phyloP scores from a whole-genome alignment of 352 stramenopile genomes.

The Globisporangium apiculatum region DNA sequence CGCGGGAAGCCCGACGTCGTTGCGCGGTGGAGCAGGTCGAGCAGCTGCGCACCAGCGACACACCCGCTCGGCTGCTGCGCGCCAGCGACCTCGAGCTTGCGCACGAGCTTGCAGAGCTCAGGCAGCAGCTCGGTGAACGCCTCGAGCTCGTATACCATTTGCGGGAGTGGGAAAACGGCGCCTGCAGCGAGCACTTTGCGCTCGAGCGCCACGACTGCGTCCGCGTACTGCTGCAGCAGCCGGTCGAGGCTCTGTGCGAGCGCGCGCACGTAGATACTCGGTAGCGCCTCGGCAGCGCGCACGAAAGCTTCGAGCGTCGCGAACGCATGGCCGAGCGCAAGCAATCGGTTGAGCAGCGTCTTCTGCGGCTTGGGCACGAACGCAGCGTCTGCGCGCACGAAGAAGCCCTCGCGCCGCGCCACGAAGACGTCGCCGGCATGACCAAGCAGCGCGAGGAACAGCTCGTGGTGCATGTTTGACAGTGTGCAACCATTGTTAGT shows the following conservation, averaged over 20 bases:
- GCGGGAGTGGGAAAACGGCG: conserved; percentile 48
- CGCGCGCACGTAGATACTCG: conserved; percentile 54
- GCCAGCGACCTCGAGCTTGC: conserved; percentile 15
- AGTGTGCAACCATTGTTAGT: neutral
- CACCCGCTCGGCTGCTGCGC: conserved; percentile 7
- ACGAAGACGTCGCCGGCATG: conserved; percentile 60
- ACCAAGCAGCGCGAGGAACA: conserved; percentile 69
- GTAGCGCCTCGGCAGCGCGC: conserved; percentile 9
- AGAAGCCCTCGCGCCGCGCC: conserved; percentile 45
- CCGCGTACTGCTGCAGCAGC: conserved; percentile 41
- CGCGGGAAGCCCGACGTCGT: conserved; percentile 53
- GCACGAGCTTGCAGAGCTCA: conserved; percentile 46
- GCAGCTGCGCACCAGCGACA: conserved; percentile 28
- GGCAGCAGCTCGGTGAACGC: conserved; percentile 54
- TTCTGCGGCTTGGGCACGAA: conserved; percentile 50
- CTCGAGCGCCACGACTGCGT: conserved; percentile 47
- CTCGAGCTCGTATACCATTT: conserved; percentile 63
- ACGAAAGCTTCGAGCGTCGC: conserved; percentile 46
- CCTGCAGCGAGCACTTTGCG: conserved; percentile 34
- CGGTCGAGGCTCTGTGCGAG: conserved; percentile 49
- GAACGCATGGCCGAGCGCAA: conserved; percentile 48
- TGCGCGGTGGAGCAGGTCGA: conserved; percentile 35
- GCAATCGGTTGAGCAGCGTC: conserved; percentile 42
- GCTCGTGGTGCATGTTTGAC: conserved; percentile 60
- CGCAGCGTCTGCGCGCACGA: conserved; percentile 27